Conservation (phyloP, 768 basidiomycete species). For the Scleroderma bovista region DNA sequence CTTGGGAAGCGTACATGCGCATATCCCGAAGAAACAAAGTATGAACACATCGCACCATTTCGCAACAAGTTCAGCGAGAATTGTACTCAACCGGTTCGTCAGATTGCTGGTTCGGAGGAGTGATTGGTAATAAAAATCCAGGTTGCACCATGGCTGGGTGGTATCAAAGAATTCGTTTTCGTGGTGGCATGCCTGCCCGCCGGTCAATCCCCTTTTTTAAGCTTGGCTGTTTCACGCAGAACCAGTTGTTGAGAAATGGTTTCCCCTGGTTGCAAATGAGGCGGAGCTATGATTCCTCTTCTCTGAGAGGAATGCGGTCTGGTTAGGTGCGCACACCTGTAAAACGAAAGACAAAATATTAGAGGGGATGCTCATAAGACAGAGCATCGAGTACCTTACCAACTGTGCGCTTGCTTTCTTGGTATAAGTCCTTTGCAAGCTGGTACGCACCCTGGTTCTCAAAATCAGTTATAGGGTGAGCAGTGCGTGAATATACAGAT, state of each 20-base stretch:
- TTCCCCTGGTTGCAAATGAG: too few species aligned
- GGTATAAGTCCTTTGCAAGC: conserved; percentile 50
- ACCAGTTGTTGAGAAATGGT: conserved; percentile 5
- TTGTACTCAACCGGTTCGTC: conserved; percentile 49
- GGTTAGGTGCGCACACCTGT: conserved; percentile 66
- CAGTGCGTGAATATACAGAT: not conserved
- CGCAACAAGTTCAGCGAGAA: conserved; percentile 58
- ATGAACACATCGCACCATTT: conserved; percentile 41
- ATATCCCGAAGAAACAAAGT: not conserved
- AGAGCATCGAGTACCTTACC: conserved; percentile 33
- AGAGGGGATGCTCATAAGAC: not conserved
- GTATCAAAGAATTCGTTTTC: conserved; percentile 33
- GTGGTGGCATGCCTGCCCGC: too few species aligned
- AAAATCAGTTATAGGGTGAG: conserved; percentile 48
- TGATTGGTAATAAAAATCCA: conserved; percentile 46
- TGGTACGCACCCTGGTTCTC: conserved; percentile 66
- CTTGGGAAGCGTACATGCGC: conserved; percentile 52
- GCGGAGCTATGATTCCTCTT: conserved; percentile 3
- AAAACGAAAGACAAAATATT: not conserved
- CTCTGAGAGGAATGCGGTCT: conserved; percentile 35
- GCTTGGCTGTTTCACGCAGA: conserved; percentile 28
- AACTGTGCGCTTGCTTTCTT: conserved; percentile 55
- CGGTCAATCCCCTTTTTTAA: conserved; percentile 2
- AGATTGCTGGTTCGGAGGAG: too few species aligned
- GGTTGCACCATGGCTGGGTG: conserved; percentile 33